A percentile compares a stretch with the other conserved stretches of the same genome.
phyloP scores from a whole-genome alignment of 2,329 filamentous ascomycete genomes.

The Fusarium pseudonygamai region DNA sequence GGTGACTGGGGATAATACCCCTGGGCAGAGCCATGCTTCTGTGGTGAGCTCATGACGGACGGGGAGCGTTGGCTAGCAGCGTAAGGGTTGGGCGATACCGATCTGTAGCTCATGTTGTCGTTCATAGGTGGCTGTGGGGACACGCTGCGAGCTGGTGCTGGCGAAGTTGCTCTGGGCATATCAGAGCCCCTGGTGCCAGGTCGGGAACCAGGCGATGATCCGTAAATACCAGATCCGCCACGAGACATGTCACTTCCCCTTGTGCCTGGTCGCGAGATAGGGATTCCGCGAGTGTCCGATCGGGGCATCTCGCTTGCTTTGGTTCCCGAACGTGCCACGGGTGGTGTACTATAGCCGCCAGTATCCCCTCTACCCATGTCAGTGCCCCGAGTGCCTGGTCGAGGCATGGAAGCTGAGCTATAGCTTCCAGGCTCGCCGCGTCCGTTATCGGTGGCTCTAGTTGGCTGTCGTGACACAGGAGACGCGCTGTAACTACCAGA shows the following conservation, averaged over 20 bases:
- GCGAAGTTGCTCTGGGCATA: conserved; percentile 70
- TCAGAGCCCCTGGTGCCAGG: conserved; percentile 68
- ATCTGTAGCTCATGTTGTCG: conserved; percentile 54
- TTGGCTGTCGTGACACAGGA: conserved; percentile 52
- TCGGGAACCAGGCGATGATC: conserved; percentile 58
- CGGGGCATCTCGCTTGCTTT: conserved; percentile 36
- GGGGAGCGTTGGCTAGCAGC: conserved; percentile 49
- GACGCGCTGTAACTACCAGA: conserved; percentile 42
- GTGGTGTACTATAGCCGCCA: conserved; percentile 30
- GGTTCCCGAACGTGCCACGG: conserved; percentile 38
- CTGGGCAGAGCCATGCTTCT: conserved; percentile 59
- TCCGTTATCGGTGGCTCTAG: conserved; percentile 29
- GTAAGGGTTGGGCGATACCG: conserved; percentile 73
- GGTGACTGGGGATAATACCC: conserved; percentile 64
- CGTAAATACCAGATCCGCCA: conserved; percentile 43
- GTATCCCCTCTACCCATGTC: conserved; percentile 44
- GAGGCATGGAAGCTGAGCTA: conserved; percentile 37
- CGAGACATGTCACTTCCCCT: conserved; percentile 49
- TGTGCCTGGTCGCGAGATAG: conserved; percentile 54
- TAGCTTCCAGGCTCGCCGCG: conserved; percentile 44
- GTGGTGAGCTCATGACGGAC: conserved; percentile 52
- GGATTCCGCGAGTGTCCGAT: conserved; percentile 41
- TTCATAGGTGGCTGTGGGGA: conserved; percentile 69
- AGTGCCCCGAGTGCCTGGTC: conserved; percentile 37
- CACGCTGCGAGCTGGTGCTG: conserved; percentile 70